Base-by-base conservation (phyloP, 768 basidiomycete genomes). In the Leucocoprinus sp. region DNA sequence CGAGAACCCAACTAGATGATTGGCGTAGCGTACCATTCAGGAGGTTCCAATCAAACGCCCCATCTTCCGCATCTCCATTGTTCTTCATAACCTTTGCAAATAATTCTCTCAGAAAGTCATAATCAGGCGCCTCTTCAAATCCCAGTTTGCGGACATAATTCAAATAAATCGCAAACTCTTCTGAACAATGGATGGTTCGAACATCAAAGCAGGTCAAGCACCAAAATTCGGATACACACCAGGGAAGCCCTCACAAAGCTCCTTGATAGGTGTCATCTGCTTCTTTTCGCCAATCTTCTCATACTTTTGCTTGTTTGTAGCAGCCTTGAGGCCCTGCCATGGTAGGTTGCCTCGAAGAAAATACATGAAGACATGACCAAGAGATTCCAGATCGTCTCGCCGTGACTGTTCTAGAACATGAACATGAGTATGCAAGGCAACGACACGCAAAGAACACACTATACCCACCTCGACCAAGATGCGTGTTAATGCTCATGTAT, bases 251-350 rank as follows among this genome's bases (percentile, higher is more conserved):
- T 98, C 96, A 57, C 85, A 91, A 19, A 99, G 75, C 60, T 99
- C 96, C 68, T 91, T 95, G 64, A 99, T 97, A 5, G 87, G 86
- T 22, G 96, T 98, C 11, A 87, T 88, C 70, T 98, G 96, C 75
- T 92, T 99, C 84, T 99, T 99, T 74, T 99, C 95, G 52, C 95
- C 95, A 63, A 99, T 99, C 75, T 98, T 99, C 74, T 99, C 95
- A 69, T 99, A 99, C 74, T 98, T 91, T 64, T 98, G 96, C 72
- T 99, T 99, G 74, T 99, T 98, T 41, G 93, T 99, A 22, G 96
- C 96, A 26, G 96, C 96, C 68, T 98, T 98, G 48, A 99, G 77
- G 47, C 96, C 96, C 61, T 99, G 96, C 96, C 96, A 99, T 18
- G 96, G 96, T 43, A 99, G 61, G 56, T 93, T 95, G 17, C 96